Evolutionary conservation across 768 basidiomycete species (phyloP).

Genomic region (Dacryopinax primogenitus): DNA sequence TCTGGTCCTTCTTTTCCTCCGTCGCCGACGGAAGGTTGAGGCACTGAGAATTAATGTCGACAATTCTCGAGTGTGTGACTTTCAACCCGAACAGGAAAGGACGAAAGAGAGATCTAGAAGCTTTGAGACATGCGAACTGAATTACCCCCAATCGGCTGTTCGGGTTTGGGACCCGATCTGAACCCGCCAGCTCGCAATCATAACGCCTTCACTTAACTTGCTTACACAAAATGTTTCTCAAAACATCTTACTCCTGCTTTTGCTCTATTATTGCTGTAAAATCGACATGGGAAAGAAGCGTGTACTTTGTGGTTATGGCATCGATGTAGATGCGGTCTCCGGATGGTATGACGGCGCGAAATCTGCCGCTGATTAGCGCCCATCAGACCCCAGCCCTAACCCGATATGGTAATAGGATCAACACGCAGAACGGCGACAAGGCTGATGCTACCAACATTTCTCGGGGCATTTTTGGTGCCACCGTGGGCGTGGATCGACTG

Average conservation of each 20-base stretch:
- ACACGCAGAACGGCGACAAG: background rate
- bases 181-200: conserved; percentile 1
- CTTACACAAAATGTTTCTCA: conserved; percentile 1
- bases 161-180: conserved; percentile 7
- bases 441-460: background rate
- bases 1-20: too few relatives aligned
- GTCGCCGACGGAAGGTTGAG: too few relatives aligned
- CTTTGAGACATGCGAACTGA: background rate
- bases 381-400: background rate
- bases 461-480: background rate
- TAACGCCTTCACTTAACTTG: background rate
- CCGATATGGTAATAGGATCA: conserved; percentile 4
- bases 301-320: background rate
- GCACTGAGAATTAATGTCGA: too few relatives aligned
- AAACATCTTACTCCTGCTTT: background rate
- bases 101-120: background rate
- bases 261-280: background rate
- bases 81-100: too few relatives aligned
- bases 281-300: background rate
- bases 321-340: conserved; percentile 5
- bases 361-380: background rate
- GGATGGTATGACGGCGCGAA: background rate
- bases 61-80: too few relatives aligned
- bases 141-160: background rate
- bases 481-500: background rate